phyloP scores from a whole-genome alignment of 805 yeast species.

The Nakazawaea holstii region DNA sequence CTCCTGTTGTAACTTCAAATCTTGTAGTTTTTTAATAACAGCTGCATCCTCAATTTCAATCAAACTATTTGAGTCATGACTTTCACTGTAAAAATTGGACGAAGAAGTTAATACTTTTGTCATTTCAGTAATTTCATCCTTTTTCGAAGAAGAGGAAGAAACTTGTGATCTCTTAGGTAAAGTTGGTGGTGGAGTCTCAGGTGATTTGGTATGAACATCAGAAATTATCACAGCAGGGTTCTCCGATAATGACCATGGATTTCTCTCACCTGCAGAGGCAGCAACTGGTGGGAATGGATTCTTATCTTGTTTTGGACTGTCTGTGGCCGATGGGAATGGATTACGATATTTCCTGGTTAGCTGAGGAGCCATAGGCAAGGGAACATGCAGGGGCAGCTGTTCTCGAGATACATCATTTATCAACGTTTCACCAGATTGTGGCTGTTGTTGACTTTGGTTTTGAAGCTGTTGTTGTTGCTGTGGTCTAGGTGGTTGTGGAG shows the following conservation, averaged over 20 bases:
- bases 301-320: neutral
- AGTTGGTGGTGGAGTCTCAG: neutral
- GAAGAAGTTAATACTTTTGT: neutral
- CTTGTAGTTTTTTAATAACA: neutral
- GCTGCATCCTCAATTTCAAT: slow-evolving; percentile 6
- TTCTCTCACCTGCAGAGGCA: neutral
- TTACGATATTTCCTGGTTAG: neutral
- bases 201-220: neutral
- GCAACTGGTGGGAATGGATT: slow-evolving; percentile 1
- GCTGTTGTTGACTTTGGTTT: neutral
- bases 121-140: neutral
- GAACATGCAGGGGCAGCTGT: neutral
- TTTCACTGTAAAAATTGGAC: neutral
- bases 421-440: neutral
- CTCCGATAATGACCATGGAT: neutral
- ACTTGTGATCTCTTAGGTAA: slow-evolving; percentile 4
- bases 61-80: neutral
- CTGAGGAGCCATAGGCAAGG: neutral
- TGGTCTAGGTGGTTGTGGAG: neutral
- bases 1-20: slow-evolving; percentile 1
- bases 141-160: neutral
- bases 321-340: neutral
- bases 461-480: neutral
- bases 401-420: neutral
- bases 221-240: neutral